Evolutionary conservation across 202 grass and related monocot genomes (phyloP), one percentile per base, ranked within the genome.

Genomic region (Zizania palustris): DNA sequence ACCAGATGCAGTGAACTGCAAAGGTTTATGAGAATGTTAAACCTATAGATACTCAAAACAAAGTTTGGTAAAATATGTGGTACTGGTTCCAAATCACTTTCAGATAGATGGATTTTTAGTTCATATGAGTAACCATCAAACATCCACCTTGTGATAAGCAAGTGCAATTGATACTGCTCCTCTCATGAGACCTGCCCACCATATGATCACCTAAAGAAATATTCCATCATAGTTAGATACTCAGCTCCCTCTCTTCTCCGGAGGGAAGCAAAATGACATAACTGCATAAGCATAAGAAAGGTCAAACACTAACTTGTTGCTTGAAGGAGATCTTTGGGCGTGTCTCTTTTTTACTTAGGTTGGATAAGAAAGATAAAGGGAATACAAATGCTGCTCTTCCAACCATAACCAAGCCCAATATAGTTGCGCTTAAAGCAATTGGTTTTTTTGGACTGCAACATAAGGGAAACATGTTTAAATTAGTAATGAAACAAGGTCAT

Each of bases 181-280:
- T 89, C 93, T 93, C 93, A 97, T 93, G 44, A 97, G 88, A 87
- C 93, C 93, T 20, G 93, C 90, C 93, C 93, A 97, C 93, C 90
- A 93, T 76, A 97, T 93, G 65, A 89, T 87, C 3, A 93, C 65
- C 90, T 97, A 63, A 51, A 57, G 39, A 71, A 80, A 69, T 83
- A 81, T 68, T 61, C 63, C 34, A 63, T 34, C 37, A 77, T 36
- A 63, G 18, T 86, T 80, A 80, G 60, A 69, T 67, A 64, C 16
- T 86, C 76, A 80, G 59, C 64, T 67, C 75, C 20, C 56, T 48
- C 35, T 49, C 11, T 65, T 82, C 74, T 20, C 28, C n/a, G 46
- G 34, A 79, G 4, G 45, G 9, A 76, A 63, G 45, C 2, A 75
- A 49, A 48, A 39, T 61, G 71, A 60, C 28, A 80, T 45, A 45